Base-by-base conservation (phyloP, 2,329 filamentous ascomycete genomes). In the Aspergillus fijiensis region DNA sequence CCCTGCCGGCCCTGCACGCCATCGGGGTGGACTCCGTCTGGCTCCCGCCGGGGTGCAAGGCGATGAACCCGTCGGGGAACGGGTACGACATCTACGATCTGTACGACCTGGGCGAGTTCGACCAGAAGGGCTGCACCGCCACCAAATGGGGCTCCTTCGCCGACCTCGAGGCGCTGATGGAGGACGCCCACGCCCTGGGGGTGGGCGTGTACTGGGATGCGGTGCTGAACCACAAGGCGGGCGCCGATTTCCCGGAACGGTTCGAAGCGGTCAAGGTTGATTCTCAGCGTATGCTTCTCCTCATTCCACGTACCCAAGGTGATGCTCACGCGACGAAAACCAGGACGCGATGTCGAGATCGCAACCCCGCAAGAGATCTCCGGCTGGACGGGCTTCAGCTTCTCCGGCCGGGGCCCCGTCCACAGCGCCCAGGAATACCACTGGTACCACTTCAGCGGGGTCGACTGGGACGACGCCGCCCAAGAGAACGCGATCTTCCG, bases 41-140 rank as follows among this genome's bases (percentile, higher is more conserved):
- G 87, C 81, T 91, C 5, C 89, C 89, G 1, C 88, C 88, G 0
- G 88, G 84, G 57, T 90, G 87, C 74, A 91, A 91, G 75, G 87
- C 84, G 1, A 84, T 84, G 59, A 81, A 81, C 27, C 80, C 82
- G 0, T 72, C 81, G 29, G 85, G 86, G 27, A 90, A 89, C 67
- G 89, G 89, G 10, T 89, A 89, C 65, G 86, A 88, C 70, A 80
- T 86, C 63, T 91, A 90, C 69, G 89, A 91, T 69, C 73, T 91
- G 14, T 89, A 87, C 67, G 87, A 89, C 63, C 74, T 89, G 2
- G 89, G 88, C 31, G 88, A 91, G 68, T 91, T 91, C 65, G 84
- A 89, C 48, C 87, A 90, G 68, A 90, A 90, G 70, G 86, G 85
- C 23, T 70, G 77, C 0, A 75, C 75, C 9, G 76, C 77, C 1